Evolutionary conservation across 2,329 filamentous ascomycete species (phyloP).

Genomic region (Meredithiella fracta): DNA sequence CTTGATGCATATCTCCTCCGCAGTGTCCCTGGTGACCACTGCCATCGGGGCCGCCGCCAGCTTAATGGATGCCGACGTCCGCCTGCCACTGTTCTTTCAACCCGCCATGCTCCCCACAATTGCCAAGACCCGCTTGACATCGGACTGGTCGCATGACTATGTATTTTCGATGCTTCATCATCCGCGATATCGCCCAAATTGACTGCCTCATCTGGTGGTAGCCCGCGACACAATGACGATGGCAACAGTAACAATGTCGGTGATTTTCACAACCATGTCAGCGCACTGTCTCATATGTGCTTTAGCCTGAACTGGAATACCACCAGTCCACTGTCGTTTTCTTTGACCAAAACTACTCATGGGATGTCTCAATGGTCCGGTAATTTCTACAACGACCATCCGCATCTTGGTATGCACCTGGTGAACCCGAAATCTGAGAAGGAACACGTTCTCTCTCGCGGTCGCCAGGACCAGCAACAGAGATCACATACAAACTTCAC

Average conservation of each 20-base stretch:
- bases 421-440: neutral
- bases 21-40: slow-evolving; percentile 8
- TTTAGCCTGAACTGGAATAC: slow-evolving; percentile 9
- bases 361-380: neutral
- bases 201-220: neutral
- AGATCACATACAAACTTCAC: neutral
- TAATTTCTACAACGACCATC: neutral
- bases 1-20: slow-evolving; percentile 9
- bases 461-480: no score
- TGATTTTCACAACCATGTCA: neutral
- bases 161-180: neutral
- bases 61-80: slow-evolving; percentile 7
- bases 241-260: neutral
- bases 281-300: neutral
- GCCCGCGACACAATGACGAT: neutral
- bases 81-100: neutral
- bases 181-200: neutral
- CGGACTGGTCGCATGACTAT: slow-evolving; percentile 3
- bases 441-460: neutral
- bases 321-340: neutral
- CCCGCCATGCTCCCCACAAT: neutral
- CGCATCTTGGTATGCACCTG: neutral
- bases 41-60: slow-evolving; percentile 8
- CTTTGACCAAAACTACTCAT: neutral
- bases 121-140: neutral